Percentiles rank a stretch among this genome's conserved stretches.
phyloP scores from a whole-genome alignment of 75 land plant genomes.

The Pinus taeda region DNA sequence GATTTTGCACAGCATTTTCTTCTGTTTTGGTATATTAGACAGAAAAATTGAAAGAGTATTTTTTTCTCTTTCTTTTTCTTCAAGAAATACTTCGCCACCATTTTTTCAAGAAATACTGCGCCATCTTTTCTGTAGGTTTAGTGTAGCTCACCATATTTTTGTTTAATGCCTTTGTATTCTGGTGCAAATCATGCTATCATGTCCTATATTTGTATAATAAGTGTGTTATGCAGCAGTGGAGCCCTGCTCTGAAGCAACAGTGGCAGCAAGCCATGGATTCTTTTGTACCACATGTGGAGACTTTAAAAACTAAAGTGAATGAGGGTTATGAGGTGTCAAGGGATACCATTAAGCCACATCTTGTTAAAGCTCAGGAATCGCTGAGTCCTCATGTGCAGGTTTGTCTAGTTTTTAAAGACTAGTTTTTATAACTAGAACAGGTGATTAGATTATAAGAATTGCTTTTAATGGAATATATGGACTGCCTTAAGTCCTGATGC shows the following conservation, averaged over 20 bases:
- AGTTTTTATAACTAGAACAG: neutral
- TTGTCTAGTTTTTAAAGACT: neutral
- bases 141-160: neutral
- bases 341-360: constrained; percentile 28
- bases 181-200: neutral
- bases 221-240: constrained; percentile 36
- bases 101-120: too few species aligned
- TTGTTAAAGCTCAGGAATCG: constrained; percentile 36
- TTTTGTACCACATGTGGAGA: constrained; percentile 47
- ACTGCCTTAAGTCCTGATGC: too few species aligned
- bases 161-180: neutral
- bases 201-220: neutral
- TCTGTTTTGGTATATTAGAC: too few species aligned
- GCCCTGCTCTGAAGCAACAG: constrained; percentile 42
- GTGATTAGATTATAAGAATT: neutral
- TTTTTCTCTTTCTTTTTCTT: too few species aligned
- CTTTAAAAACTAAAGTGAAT: constrained; percentile 15
- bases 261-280: constrained; percentile 18
- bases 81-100: too few species aligned
- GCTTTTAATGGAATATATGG: neutral
- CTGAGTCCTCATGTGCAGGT: constrained; percentile 12
- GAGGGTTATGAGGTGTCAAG: constrained; percentile 43
- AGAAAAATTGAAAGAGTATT: too few species aligned
- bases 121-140: neutral
- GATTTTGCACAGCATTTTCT: too few species aligned